These are phyloP conservation scores for Paraphysoderma sedebokerense DNA, from an alignment of 371 early-diverging fungal genomes.

Conservation along the genomic window DNA sequence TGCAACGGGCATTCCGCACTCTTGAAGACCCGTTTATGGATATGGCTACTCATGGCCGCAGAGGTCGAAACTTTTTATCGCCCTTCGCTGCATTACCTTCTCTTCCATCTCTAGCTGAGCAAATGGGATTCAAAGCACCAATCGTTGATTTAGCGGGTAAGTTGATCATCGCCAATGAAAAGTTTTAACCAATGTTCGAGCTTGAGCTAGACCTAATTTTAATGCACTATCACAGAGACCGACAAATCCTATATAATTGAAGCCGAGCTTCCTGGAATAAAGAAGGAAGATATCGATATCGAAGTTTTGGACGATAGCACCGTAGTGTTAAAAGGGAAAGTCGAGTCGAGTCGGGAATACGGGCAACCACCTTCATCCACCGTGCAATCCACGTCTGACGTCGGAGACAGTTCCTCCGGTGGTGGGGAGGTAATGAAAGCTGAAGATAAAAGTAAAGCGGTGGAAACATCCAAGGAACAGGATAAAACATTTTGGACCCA, in stretches of 20 bases:
- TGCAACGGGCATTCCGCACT: constrained; percentile 14
- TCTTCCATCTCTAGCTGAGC: constrained; percentile 1
- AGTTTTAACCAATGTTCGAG: background rate
- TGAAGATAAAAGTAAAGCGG: background rate
- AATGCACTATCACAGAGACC: constrained; percentile 14
- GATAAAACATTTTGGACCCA: constrained; percentile 16
- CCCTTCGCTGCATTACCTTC: constrained; percentile 4
- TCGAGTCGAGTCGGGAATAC: constrained; percentile 1
- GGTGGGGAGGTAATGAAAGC: too few species aligned
- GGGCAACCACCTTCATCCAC: too few species aligned
- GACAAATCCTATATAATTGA: constrained; percentile 10
- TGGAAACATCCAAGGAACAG: constrained; percentile 2
- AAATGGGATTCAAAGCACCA: too few species aligned
- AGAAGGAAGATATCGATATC: constrained; percentile 17
- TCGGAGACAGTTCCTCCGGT: too few species aligned
- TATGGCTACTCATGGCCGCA: too few species aligned
- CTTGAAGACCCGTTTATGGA: constrained; percentile 21
- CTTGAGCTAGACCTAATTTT: constrained; percentile 6
- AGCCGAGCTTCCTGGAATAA: constrained; percentile 19
- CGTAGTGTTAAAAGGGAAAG: constrained; percentile 11
- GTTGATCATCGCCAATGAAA: background rate
- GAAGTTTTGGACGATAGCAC: constrained; percentile 13
- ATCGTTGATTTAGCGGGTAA: too few species aligned
- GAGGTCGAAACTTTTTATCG: too few species aligned
- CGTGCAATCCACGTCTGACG: too few species aligned